These are phyloP conservation scores for Delitschia confertaspora DNA, from an alignment of 495 filamentous ascomycete genomes.

Conservation along the genomic window DNA sequence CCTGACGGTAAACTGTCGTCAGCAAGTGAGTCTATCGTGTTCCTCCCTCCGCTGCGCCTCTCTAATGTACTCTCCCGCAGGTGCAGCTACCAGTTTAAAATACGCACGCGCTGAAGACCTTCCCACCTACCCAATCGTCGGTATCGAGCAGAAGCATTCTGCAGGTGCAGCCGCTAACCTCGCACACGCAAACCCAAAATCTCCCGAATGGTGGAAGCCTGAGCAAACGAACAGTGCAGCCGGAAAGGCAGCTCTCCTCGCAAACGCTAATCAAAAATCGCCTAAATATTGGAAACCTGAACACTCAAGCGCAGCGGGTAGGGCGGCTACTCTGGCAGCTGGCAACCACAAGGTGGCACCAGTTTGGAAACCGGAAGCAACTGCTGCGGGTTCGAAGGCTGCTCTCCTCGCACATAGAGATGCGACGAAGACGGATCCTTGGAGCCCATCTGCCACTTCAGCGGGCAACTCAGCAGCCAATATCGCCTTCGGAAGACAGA, in stretches of 20 bases:
- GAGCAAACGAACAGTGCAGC: constrained; percentile 50
- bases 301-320: constrained; percentile 52
- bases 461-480: constrained; percentile 53
- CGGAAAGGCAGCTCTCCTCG: constrained; percentile 55
- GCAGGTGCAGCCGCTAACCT: constrained; percentile 65
- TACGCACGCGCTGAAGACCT: constrained; percentile 60
- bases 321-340: constrained; percentile 58
- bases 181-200: constrained; percentile 59
- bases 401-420: constrained; percentile 61
- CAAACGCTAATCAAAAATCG: constrained; percentile 54
- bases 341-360: constrained; percentile 56
- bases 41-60: not conserved
- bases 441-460: constrained; percentile 39
- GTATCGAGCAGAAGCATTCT: constrained; percentile 56
- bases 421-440: constrained; percentile 44
- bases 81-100: constrained; percentile 54
- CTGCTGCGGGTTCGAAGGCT: constrained; percentile 59
- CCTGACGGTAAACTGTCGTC: constrained; percentile 45
- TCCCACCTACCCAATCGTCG: constrained; percentile 56
- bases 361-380: constrained; percentile 46
- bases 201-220: constrained; percentile 53
- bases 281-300: constrained; percentile 53
- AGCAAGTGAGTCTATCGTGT: constrained; percentile 36
- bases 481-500: constrained; percentile 44
- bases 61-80: constrained; percentile 27